Percentiles rank a stretch among this genome's conserved stretches.
Conservation (phyloP, 2,329 filamentous ascomycete genomes). For the Alternaria sp. region DNA sequence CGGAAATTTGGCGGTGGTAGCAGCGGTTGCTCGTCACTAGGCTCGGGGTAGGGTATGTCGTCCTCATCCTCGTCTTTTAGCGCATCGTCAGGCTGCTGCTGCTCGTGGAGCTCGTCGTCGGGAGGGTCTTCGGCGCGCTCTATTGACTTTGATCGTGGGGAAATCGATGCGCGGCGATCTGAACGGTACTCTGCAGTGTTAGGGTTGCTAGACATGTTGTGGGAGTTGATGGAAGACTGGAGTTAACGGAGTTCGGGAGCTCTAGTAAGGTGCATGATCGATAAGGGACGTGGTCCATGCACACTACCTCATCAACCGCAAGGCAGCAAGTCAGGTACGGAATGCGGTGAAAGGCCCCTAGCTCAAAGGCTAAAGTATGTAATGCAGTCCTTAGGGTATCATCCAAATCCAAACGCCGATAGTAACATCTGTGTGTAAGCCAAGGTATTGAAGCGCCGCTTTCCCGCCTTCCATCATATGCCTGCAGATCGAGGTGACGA, state of each 20-base stretch:
- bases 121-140: constrained; percentile 33
- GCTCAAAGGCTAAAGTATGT: not conserved
- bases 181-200: constrained; percentile 24
- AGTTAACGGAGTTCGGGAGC: constrained; percentile 33
- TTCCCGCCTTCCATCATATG: not conserved
- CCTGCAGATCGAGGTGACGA: not conserved
- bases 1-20: constrained; percentile 64
- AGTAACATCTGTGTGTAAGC: not conserved
- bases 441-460: not conserved
- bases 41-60: constrained; percentile 44
- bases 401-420: constrained; percentile 24
- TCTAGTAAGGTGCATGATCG: constrained; percentile 26
- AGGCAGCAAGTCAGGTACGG: not conserved
- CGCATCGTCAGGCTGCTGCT: constrained; percentile 28
- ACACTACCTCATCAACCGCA: constrained; percentile 17
- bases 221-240: constrained; percentile 20
- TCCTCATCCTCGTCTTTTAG: constrained; percentile 27
- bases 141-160: constrained; percentile 35
- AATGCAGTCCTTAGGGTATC: constrained; percentile 29
- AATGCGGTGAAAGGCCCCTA: not conserved
- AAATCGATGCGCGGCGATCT: constrained; percentile 22
- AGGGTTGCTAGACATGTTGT: constrained; percentile 39
- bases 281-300: constrained; percentile 31
- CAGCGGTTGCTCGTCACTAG: constrained; percentile 41
- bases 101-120: constrained; percentile 23